phyloP scores from a whole-genome alignment of 2,329 filamentous ascomycete genomes.

The Microcyclosporella mali region DNA sequence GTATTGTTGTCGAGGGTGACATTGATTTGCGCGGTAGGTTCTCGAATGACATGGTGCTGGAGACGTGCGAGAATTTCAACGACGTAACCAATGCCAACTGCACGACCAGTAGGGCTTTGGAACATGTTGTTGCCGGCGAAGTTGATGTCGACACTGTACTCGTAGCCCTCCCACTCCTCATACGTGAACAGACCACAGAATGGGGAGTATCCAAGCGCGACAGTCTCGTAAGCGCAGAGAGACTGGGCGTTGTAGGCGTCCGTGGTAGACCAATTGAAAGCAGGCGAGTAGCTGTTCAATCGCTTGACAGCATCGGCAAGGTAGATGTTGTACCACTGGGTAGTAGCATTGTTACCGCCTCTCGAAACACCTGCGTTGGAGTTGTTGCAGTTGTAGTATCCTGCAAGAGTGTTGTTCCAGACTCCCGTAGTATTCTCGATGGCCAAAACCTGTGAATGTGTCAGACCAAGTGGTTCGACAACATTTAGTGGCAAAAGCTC shows the following conservation, averaged over 20 bases:
- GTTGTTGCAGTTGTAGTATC: conserved; percentile 62
- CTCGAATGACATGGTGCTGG: conserved; percentile 50
- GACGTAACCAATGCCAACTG: conserved; percentile 67
- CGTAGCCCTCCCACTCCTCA: conserved; percentile 63
- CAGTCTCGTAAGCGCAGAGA: conserved; percentile 71
- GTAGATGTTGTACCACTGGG: conserved; percentile 59
- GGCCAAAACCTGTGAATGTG: conserved; percentile 59
- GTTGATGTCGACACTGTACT: conserved; percentile 62
- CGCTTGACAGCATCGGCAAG: conserved; percentile 58
- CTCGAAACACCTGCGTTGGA: conserved; percentile 42
- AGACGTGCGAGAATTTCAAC: conserved; percentile 67
- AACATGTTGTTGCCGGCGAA: conserved; percentile 58
- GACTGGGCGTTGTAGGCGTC: conserved; percentile 64
- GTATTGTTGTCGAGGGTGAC: conserved; percentile 63
- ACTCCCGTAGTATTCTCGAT: conserved; percentile 50
- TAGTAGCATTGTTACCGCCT: conserved; percentile 49
- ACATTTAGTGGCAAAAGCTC: background rate
- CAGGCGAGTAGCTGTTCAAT: conserved; percentile 42
- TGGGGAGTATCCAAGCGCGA: conserved; percentile 66
- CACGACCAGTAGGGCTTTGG: conserved; percentile 60
- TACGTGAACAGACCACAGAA: conserved; percentile 73
- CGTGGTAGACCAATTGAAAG: conserved; percentile 53
- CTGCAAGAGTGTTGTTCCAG: conserved; percentile 64
- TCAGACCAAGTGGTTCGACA: background rate
- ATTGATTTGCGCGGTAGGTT: conserved; percentile 47